Base-by-base conservation (phyloP, 2,329 filamentous ascomycete genomes). In the Trichophyton simii region DNA sequence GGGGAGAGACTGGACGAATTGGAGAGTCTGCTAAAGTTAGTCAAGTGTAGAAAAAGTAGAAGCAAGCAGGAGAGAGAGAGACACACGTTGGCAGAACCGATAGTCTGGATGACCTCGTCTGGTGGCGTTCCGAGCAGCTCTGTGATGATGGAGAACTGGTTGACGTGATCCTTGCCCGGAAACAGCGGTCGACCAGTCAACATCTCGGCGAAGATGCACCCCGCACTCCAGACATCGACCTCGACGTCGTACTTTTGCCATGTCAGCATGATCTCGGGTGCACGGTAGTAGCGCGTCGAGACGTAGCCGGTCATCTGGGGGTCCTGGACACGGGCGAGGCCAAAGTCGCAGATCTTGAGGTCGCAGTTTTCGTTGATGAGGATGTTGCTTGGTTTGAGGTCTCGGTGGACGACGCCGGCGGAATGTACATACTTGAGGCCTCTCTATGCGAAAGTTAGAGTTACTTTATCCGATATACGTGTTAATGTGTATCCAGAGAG, bases 231-330 rank as follows among this genome's bases (percentile, higher is more conserved):
- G 73, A 99, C 96, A 74, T 99, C 94, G 62, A 99, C 94, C 78
- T 97, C 94, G 57, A 97, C 87, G 69, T 99, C 94, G 77, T 99
- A 99, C 79, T 99, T 99, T 80, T 99, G 94, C 94, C 94, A 99
- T 66, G 94, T 97, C 73, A 99, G 90, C 94, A 99, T 99, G 73
- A 99, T 99, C 77, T 99, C 94, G 18, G 94, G 94, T 7, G 94
- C 94, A 71, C 94, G 87, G 82, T 99, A 99, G 82, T 99, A 99
- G 81, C 94, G 83, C 65, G 94, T 99, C 57, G 94, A 97, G 64
- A 99, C 94, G 73, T 99, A 99, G 68, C 94, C 94, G 48, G 94
- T 99, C 94, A 99, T 99, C 78, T 99, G 94, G 41, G 94, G 94
- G 72, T 99, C 94, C 75, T 99, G 94, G 70, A 99, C 96, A 75